Conservation (phyloP, 768 basidiomycete genomes). For the Tylopilus intermedius region DNA sequence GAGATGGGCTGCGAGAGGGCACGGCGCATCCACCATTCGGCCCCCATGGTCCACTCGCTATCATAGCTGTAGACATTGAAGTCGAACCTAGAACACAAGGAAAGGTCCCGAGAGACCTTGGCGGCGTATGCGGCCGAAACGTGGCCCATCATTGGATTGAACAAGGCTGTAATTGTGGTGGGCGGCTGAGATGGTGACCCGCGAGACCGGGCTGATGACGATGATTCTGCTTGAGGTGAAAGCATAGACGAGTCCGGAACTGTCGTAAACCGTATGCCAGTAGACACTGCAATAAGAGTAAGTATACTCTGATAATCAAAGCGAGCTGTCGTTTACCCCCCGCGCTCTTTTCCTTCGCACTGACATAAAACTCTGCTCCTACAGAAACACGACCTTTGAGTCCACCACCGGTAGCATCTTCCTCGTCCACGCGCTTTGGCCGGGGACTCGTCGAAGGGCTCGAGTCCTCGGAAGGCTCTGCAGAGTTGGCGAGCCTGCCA, state of each 20-base stretch:
- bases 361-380: conserved; percentile 91
- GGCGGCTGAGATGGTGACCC: conserved; percentile 64
- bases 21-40: conserved; percentile 91
- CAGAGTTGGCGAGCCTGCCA: conserved; percentile 53
- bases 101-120: conserved; percentile 77
- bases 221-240: conserved; percentile 47
- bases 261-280: conserved; percentile 91
- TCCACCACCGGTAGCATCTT: conserved; percentile 89
- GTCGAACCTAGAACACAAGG: conserved; percentile 86
- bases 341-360: conserved; percentile 86
- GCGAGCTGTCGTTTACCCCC: conserved; percentile 52
- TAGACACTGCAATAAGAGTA: conserved; percentile 59
- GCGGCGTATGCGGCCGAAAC: conserved; percentile 89
- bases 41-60: conserved; percentile 92
- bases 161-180: conserved; percentile 89
- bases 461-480: conserved; percentile 34
- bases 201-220: conserved; percentile 25
- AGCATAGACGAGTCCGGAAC: conserved; percentile 73
- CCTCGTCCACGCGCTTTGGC: conserved; percentile 86
- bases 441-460: conserved; percentile 27
- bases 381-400: conserved; percentile 86
- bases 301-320: neutral
- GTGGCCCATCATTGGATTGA: conserved; percentile 96
- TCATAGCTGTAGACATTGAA: conserved; percentile 97
- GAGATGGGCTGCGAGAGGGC: conserved; percentile 30